Percentiles rank a stretch among this genome's conserved stretches.
Conservation (phyloP, 2,329 filamentous ascomycete genomes). For the Xylaria multiplex region DNA sequence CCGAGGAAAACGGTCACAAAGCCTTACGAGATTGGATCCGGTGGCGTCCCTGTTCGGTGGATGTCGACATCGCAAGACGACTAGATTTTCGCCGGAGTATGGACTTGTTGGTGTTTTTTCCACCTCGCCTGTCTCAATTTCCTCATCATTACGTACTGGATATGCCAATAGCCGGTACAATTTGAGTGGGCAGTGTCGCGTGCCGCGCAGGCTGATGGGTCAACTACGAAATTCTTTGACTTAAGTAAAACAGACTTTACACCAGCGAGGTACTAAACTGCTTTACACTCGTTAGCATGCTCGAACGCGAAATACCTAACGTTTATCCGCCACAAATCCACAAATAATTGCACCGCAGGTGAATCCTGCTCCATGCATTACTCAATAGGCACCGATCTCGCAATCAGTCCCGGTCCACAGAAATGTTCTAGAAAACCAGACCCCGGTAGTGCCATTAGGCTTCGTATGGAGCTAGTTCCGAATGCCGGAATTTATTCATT, state of each 20-base stretch:
- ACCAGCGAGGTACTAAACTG: background rate
- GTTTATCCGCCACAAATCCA: conserved; percentile 8
- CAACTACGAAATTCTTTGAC: background rate
- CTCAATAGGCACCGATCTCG: conserved; percentile 25
- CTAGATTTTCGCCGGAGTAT: conserved; percentile 18
- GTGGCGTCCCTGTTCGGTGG: conserved; percentile 71
- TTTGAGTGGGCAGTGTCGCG: conserved; percentile 7
- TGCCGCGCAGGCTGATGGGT: background rate
- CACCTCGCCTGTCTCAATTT: conserved; percentile 5
- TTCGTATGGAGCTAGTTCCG: conserved; percentile 18
- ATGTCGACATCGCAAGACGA: conserved; percentile 52
- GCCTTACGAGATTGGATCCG: conserved; percentile 65
- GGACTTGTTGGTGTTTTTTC: conserved; percentile 12
- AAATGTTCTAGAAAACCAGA: conserved; percentile 26
- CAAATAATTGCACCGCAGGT: conserved; percentile 6
- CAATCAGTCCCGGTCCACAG: conserved; percentile 23
- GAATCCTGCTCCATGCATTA: conserved; percentile 26
- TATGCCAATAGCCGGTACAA: conserved; percentile 5
- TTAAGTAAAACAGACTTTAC: background rate
- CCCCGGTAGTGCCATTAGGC: background rate
- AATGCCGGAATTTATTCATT: conserved; percentile 15
- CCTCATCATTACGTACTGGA: conserved; percentile 26
- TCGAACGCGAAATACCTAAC: background rate
- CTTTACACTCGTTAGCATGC: conserved; percentile 1
- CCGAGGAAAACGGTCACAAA: conserved; percentile 66